Evolutionary conservation across 805 yeast species (phyloP).

Genomic region (Saccharomycopsis fermentans): DNA sequence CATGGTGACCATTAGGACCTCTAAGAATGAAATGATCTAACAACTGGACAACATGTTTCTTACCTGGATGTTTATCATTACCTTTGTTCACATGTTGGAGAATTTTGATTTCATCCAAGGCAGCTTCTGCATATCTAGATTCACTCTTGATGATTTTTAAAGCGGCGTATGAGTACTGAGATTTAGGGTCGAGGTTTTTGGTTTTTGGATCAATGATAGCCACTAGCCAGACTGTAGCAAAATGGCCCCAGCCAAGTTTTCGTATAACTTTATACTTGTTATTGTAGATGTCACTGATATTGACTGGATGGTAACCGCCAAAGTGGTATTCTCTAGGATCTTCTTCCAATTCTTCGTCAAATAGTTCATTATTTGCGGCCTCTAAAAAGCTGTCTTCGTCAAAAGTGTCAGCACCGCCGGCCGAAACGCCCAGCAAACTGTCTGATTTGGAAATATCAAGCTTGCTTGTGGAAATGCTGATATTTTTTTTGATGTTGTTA

Average conservation of each 20-base stretch:
- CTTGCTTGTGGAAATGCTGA: not conserved
- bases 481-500: not conserved
- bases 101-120: conserved; percentile 82
- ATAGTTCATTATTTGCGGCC: conserved; percentile 28
- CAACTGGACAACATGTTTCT: conserved; percentile 66
- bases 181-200: not conserved
- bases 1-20: conserved; percentile 89
- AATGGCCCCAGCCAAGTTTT: conserved; percentile 98
- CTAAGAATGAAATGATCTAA: conserved; percentile 75
- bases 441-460: not conserved
- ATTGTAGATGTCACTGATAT: conserved; percentile 66
- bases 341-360: conserved; percentile 57
- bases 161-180: conserved; percentile 54
- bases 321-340: conserved; percentile 72
- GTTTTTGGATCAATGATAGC: conserved; percentile 38
- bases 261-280: conserved; percentile 71
- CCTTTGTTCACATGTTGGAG: conserved; percentile 56
- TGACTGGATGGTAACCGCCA: conserved; percentile 96
- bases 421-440: too few species aligned
- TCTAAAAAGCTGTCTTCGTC: conserved; percentile 22
- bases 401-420: conserved; percentile 7
- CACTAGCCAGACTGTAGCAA: conserved; percentile 92
- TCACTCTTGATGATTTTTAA: conserved; percentile 91
- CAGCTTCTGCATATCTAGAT: conserved; percentile 84
- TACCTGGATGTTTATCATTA: conserved; percentile 67